Percentiles rank a stretch among this genome's conserved stretches.
Conservation (phyloP, 176 grass and related monocot genomes). For the Raddia distichophylla region DNA sequence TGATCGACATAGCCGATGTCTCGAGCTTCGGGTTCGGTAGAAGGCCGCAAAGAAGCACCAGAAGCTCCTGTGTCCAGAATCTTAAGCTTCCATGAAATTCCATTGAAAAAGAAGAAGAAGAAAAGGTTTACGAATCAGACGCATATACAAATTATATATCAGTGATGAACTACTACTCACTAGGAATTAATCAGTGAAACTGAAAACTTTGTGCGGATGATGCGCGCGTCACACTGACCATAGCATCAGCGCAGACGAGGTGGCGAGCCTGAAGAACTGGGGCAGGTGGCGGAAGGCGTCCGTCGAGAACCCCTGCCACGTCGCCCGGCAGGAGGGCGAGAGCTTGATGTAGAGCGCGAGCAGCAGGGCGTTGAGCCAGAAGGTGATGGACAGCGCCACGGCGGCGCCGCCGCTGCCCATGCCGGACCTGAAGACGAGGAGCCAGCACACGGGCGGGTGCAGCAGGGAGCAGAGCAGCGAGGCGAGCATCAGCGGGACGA, state of each 20-base stretch:
- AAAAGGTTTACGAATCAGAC: neutral
- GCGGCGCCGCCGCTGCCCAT: conserved; percentile 60
- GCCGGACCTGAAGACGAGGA: conserved; percentile 50
- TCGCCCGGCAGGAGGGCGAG: conserved; percentile 45
- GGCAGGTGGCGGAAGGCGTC: conserved; percentile 47
- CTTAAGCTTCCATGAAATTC: conserved; percentile 40
- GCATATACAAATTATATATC: neutral
- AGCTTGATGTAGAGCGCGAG: conserved; percentile 62
- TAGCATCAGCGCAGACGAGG: conserved; percentile 63
- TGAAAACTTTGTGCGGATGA: too few relatives aligned
- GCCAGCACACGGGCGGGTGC: conserved; percentile 54
- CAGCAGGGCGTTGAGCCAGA: conserved; percentile 57
- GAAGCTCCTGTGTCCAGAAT: conserved; percentile 65
- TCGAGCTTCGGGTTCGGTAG: conserved; percentile 63
- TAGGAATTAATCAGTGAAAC: too few relatives aligned
- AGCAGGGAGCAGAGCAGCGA: conserved; percentile 50
- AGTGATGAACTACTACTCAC: too few relatives aligned
- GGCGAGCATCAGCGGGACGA: conserved; percentile 60
- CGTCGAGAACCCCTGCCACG: conserved; percentile 46
- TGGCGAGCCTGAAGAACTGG: conserved; percentile 59
- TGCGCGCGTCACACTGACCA: conserved; percentile 38
- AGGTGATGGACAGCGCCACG: conserved; percentile 49
- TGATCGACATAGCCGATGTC: conserved; percentile 67
- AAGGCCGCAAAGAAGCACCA: conserved; percentile 63
- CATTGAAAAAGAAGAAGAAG: neutral